Conservation (phyloP, 2,329 filamentous ascomycete species). For the Colletotrichum camelliae region DNA sequence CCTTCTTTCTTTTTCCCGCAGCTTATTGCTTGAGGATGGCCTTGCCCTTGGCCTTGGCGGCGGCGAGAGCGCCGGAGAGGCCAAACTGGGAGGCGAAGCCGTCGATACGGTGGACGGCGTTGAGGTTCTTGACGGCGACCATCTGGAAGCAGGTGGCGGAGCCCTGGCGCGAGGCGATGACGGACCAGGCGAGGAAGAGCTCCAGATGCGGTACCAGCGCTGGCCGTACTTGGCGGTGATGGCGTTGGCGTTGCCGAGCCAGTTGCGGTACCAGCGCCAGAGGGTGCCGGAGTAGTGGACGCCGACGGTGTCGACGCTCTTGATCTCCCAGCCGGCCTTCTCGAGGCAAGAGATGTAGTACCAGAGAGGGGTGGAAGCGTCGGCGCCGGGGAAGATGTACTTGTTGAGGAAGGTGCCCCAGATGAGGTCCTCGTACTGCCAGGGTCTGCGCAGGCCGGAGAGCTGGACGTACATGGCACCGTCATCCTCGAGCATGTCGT, state of each 20-base stretch:
- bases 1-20: not conserved
- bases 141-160: slow-evolving; percentile 88
- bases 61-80: slow-evolving; percentile 63
- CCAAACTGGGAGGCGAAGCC: slow-evolving; percentile 74
- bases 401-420: slow-evolving; percentile 99
- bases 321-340: slow-evolving; percentile 84
- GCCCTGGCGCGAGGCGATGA: slow-evolving; percentile 84
- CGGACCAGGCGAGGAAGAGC: slow-evolving; percentile 86
- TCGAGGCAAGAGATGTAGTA: slow-evolving; percentile 87
- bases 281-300: slow-evolving; percentile 97
- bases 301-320: slow-evolving; percentile 89
- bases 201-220: slow-evolving; percentile 96
- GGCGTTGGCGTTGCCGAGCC: slow-evolving; percentile 92
- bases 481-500: slow-evolving; percentile 96
- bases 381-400: slow-evolving; percentile 96
- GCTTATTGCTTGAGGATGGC: not conserved
- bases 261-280: slow-evolving; percentile 99
- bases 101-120: slow-evolving; percentile 82
- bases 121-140: slow-evolving; percentile 87
- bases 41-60: slow-evolving; percentile 35
- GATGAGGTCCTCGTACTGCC: slow-evolving; percentile 98
- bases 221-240: slow-evolving; percentile 94
- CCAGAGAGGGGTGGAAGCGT: slow-evolving; percentile 91
- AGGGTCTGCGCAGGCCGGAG: slow-evolving; percentile 88
- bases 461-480: slow-evolving; percentile 96